Evolutionary conservation across 495 filamentous ascomycete species (phyloP), one percentile per base, ranked within the genome.

Genomic region (Daldinia grandis): DNA sequence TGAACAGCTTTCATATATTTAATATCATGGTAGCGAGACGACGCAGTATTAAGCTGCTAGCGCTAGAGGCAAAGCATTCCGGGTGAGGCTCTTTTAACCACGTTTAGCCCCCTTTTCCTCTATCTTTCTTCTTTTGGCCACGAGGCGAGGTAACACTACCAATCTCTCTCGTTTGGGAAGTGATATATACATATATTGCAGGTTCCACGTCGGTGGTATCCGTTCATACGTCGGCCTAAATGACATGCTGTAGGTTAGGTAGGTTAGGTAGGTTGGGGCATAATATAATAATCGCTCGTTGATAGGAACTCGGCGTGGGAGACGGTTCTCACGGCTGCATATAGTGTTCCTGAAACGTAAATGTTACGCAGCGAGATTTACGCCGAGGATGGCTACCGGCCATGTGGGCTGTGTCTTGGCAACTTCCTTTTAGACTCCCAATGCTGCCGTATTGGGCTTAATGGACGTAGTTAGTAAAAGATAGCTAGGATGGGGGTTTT

Each of bases 91-190:
- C 33, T 64, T 64, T 61, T 68, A 68, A 42, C 64, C 69, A 60
- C 56, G 37, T 56, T 69, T 64, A 69, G 60, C 64, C 49, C 63
- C 31, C 53, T 61, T 63, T n/a, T 17, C 47, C 61, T 47, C 15
- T 35, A 27, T 47, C 31, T 47, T 44, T 12, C 53, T 31, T 37
- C 30, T 35, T 33, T 56, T 21, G 27, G 33, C 65, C 65, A 73
- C 65, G 65, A 73, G 70, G 70, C 14, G 61, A 73, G 65, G 70
- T 73, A 59, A 73, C 70, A 66, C 65, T 62, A 57, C 40, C 65
- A 62, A 65, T 55, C 54, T 66, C 42, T 62, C 50, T 66, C 38
- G 62, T 66, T 62, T 24, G 53, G 70, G 42, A 66, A 58, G 15
- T 58, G 25, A 50, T 58, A 62, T n/a, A n/a, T n/a, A n/a, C n/a